Percentiles rank a stretch among this genome's conserved stretches.
Conservation (phyloP, 495 filamentous ascomycete genomes). For the Sabuloglossum arenarium region DNA sequence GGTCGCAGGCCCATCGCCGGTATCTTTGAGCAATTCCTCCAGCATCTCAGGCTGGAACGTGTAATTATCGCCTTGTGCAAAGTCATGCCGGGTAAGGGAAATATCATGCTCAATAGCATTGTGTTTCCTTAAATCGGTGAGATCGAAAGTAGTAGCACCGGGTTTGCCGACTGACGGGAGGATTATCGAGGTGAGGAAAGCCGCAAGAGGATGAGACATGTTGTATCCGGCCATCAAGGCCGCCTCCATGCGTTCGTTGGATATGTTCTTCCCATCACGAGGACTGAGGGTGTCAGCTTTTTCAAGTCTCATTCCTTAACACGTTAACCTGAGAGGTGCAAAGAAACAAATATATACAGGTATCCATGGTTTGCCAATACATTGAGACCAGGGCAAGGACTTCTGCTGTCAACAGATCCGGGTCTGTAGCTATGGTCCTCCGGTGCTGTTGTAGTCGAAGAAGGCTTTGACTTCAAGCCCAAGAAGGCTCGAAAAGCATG, state of each 20-base stretch:
- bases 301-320: not conserved
- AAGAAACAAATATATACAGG: constrained; percentile 8
- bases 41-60: constrained; percentile 19
- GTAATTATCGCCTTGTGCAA: constrained; percentile 18
- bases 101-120: constrained; percentile 21
- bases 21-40: constrained; percentile 14
- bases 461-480: not conserved
- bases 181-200: constrained; percentile 12
- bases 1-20: constrained; percentile 14
- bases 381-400: constrained; percentile 14
- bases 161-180: constrained; percentile 12
- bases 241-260: constrained; percentile 12
- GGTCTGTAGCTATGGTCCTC: constrained; percentile 15
- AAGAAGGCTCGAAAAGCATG: not conserved
- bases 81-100: constrained; percentile 19
- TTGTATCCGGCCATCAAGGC: constrained; percentile 15
- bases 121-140: constrained; percentile 15
- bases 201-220: constrained; percentile 10
- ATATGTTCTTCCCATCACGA: constrained; percentile 19
- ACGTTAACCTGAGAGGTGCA: not conserved
- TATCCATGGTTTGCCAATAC: constrained; percentile 15
- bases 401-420: constrained; percentile 11
- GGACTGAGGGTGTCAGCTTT: constrained; percentile 12
- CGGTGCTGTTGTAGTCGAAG: not conserved
- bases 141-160: constrained; percentile 15